Base-by-base conservation (phyloP, 1,284 basidiomycete genomes). In the Cutaneotrichosporon mucoides region DNA sequence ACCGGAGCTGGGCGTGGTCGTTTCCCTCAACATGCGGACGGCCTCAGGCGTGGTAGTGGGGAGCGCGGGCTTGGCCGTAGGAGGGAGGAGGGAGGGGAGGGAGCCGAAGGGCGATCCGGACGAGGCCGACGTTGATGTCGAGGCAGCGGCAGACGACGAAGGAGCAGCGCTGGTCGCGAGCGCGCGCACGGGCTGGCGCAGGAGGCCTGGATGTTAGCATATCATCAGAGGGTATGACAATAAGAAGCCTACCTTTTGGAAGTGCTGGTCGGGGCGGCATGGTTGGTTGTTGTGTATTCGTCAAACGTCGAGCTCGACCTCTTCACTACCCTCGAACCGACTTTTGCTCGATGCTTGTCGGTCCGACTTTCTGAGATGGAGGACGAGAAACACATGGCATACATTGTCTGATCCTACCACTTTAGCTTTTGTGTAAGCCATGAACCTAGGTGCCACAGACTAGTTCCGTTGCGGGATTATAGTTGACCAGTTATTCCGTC, bases 1-100 rank as follows among this genome's bases (percentile, higher is more conserved):
- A 84, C 88, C 16, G 87, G 89, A 73, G 89, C 91, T 68, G 11
- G 73, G 66, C 2, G 75, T 75, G 0, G 75, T 72, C 58, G 69
- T 66, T 12, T 78, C 76, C 53, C 73, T 68, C 49, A 84, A 73
- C 15, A 82, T 75, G 1, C 61, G 58, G 36, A 82, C 59, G 5
- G 81, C 81, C 7, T 60, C 61, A 15, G 64, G 24, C 7, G 76
- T 67, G 8, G 64, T 57, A 1, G 59, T 63, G 6, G 75, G 71
- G 7, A 72, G 62, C 16, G 58, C 4, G 36, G 64, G 46, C 13
- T 65, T 58, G 4, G 65, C 51, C 15, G 64, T 40, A 6, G 68
- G 57, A 6, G 71, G 68, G 5, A 69, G 58, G 47, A 75, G 69
- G 11, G 75, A 70, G 1, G 72, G 74, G 12, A 74, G 70, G 36